phyloP scores from a whole-genome alignment of 495 filamentous ascomycete genomes.

The Pyrenopolyporus hunteri region DNA sequence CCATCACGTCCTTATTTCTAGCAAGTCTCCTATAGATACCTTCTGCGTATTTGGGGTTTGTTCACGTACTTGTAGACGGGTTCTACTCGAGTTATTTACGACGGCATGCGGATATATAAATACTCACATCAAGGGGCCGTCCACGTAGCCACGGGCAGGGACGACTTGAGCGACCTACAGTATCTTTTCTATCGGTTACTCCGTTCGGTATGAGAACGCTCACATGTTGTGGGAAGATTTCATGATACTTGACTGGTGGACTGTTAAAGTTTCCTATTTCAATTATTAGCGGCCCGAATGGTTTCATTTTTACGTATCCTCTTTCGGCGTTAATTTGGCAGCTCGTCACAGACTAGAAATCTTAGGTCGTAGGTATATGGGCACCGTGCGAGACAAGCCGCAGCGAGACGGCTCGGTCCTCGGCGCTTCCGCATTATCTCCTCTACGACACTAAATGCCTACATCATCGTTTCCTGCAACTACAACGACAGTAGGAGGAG shows the following conservation, averaged over 20 bases:
- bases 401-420: not conserved
- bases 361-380: no score
- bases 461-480: not conserved
- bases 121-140: no score
- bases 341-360: no score
- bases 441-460: no score
- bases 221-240: slow-evolving; percentile 10
- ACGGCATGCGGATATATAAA: no score
- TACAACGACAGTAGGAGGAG: not conserved
- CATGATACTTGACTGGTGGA: slow-evolving; percentile 22
- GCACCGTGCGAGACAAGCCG: not conserved
- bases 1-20: slow-evolving; percentile 21
- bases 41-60: no score
- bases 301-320: slow-evolving; percentile 13
- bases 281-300: slow-evolving; percentile 10
- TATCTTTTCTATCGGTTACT: not conserved
- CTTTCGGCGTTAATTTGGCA: not conserved
- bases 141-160: no score
- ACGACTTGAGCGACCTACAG: no score
- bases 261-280: slow-evolving; percentile 34
- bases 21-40: not conserved
- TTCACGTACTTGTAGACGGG: no score
- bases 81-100: not conserved
- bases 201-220: not conserved
- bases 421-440: not conserved